Base-by-base conservation (phyloP, 176 grass and related monocot species). In the Oryza meyeriana region DNA sequence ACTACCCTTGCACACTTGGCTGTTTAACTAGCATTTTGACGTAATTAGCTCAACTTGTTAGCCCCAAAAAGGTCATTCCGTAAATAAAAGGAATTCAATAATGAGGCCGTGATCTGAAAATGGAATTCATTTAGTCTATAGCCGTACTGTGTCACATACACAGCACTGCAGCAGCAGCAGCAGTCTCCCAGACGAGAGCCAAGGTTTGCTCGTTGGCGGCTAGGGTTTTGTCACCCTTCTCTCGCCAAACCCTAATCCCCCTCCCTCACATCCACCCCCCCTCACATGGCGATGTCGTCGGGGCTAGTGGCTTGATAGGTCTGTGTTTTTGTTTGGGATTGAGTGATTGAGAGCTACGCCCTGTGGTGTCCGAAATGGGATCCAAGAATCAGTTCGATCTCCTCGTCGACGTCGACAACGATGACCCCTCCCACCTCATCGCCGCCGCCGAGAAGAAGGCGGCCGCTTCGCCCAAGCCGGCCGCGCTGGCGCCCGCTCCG, bases 341-440 rank as follows among this genome's bases (percentile, higher is more conserved):
- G 40, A 55, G 50, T 5, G 9, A n/a, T 55, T 8, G 68, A 20
- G 22, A 12, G n/a, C 6, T 78, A 17, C 36, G 6, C 7, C 25
- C 5, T 57, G n/a, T 20, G 31, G 31, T 31, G 71, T 36, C 4
- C 17, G 25, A 10, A 67, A 97, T 97, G 94, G 79, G 91, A 33
- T 81, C 84, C 10, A 80, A 44, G 73, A 93, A 97, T 65, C 81
- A 89, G n/a, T 91, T 97, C 80, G 90, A 97, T 87, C 90, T 97
- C 88, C 94, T 93, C 42, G 88, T 90, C 20, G 94, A 97, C 80
- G 88, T 87, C 45, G 90, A 93, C 69, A 89, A 82, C 81, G 94
- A 91, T 81, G 91, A 93, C 57, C 86, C 83, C 1, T 87, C 84
- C 41, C 83, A 77, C 40, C 81, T 97, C 74, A 77, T 91, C 65